Base-by-base conservation (phyloP, 1,284 basidiomycete species). In the Retiboletus flavoniger region DNA sequence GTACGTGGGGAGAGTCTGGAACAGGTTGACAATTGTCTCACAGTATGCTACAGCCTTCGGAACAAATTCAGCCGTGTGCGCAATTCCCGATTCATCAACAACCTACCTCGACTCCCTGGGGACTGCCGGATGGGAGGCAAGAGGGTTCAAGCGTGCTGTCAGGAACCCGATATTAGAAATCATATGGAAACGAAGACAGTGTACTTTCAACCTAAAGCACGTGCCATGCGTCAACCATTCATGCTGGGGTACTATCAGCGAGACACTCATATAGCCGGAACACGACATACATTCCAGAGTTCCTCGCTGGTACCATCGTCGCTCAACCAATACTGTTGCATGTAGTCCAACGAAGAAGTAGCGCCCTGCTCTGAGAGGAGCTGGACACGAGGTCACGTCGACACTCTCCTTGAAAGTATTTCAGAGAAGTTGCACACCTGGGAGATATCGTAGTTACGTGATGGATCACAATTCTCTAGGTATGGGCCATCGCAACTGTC, bases 161-260 rank as follows among this genome's bases (percentile, higher is more conserved):
- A 40, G 24, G 21, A 31, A 40, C 28, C 49, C 32, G 52, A 26
- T n/a, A 53, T 64, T 31, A 59, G 41, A 34, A 26, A 45, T 11
- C 13, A 26, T 14, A 54, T 21, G 24, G 3, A 28, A 24, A 41
- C 35, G 21, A 29, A 31, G 38, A 39, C n/a, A 3, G 26, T 16
- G 24, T 28, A 14, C 54, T 11, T 45, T 21, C 17, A 59, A 82
- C 82, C 82, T 84, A 69, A 80, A 81, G 69, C 89, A 91, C 2
- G 89, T 91, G n/a, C 89, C 89, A 63, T 91, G 89, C 21, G 73
- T 81, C 28, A 73, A 60, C 87, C 85, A 89, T 68, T 88, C 87
- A 57, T 89, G 86, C 82, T 83, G 51, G 21, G 49, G 44, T 31
- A 17, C 14, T 10, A 34, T 54, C 68, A 57, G 41, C 16, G 7